Percentiles rank a stretch among this genome's conserved stretches.
phyloP scores from a whole-genome alignment of 768 basidiomycete species.

The Infundibulicybe gibba region DNA sequence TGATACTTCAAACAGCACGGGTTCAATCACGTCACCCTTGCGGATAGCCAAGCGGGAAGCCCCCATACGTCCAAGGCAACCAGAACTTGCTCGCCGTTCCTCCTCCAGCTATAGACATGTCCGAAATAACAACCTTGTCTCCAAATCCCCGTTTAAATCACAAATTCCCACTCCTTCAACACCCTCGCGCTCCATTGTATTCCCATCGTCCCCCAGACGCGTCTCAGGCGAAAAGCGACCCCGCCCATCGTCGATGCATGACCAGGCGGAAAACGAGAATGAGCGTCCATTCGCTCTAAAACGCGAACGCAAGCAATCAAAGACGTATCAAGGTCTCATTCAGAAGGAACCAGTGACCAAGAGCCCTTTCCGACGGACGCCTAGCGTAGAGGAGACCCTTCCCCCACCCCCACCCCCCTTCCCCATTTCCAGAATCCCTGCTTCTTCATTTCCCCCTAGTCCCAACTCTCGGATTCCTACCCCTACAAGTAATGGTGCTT shows the following conservation, averaged over 20 bases:
- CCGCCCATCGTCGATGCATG: conserved; percentile 67
- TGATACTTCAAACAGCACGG: conserved; percentile 24
- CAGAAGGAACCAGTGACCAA: conserved; percentile 78
- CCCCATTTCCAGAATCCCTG: conserved; percentile 15
- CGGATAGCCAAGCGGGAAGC: conserved; percentile 72
- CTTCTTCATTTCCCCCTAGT: conserved; percentile 2
- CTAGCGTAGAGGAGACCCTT: conserved; percentile 19
- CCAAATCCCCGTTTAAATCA: conserved; percentile 83
- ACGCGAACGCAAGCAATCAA: conserved; percentile 71
- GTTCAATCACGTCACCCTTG: conserved; percentile 58
- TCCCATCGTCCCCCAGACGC: conserved; percentile 36
- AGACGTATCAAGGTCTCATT: conserved; percentile 66
- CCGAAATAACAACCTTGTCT: conserved; percentile 73
- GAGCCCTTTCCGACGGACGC: conserved; percentile 62
- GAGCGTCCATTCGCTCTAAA: conserved; percentile 69
- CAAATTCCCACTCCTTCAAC: conserved; percentile 51
- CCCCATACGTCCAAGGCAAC: conserved; percentile 34
- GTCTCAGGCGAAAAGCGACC: conserved; percentile 80
- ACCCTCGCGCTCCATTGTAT: conserved; percentile 25
- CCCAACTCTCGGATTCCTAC: conserved; percentile 3
- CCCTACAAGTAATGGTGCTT: conserved; percentile 23
- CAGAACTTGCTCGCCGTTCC: conserved; percentile 62
- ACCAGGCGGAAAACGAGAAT: conserved; percentile 65
- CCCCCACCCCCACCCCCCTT: conserved; percentile 13
- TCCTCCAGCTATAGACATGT: conserved; percentile 82